Base-by-base conservation (phyloP, 2,329 filamentous ascomycete species). In the Huntiella bhutanensis region DNA sequence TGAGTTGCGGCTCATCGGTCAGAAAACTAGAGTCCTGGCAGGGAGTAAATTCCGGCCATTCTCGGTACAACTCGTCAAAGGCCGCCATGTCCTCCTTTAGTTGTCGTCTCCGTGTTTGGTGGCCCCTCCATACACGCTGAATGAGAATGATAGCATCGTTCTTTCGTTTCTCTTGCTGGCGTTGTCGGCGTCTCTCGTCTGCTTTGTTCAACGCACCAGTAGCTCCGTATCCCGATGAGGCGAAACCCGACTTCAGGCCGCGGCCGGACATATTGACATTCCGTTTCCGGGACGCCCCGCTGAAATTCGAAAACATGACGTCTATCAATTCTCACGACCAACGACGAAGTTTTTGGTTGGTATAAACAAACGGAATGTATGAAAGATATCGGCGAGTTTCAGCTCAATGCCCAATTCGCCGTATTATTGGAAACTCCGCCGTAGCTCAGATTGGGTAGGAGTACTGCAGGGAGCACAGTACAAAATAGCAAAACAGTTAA, bases 261-360 rank as follows among this genome's bases (percentile, higher is more conserved):
- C 87, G 80, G 52, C 86, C 91, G 53, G 85, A 91, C 51, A 98
- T 78, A 63, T 96, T 95, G 59, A 96, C 85, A 60, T 95, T 87
- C 53, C 91, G 80, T 51, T 81, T 80, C 54, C 83, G 82, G 57
- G 84, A 79, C 55, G 85, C 83, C 55, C 91, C 91, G 17, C 83
- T 91, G 65, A 98, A 98, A 46, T 82, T 86, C 51, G 82, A 79
- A 64, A 91, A 92, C 88, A 95, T 95, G 58, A 6, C 22, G 22
- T 28, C 22, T 28, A 28, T 28, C 22, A 28, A 28, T 28, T 28
- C 22, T 28, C 22, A 28, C 22, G 2, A 6, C 8, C 2, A 28
- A 28, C 22, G 8, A 28, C 6, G 22, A 28, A 28, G 22, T 7
- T 10, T 28, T 28, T 28, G 22, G 2, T 28, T 10, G 22, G 22